phyloP scores from a whole-genome alignment of 805 yeast genomes.

The Hyphopichia homilentoma region DNA sequence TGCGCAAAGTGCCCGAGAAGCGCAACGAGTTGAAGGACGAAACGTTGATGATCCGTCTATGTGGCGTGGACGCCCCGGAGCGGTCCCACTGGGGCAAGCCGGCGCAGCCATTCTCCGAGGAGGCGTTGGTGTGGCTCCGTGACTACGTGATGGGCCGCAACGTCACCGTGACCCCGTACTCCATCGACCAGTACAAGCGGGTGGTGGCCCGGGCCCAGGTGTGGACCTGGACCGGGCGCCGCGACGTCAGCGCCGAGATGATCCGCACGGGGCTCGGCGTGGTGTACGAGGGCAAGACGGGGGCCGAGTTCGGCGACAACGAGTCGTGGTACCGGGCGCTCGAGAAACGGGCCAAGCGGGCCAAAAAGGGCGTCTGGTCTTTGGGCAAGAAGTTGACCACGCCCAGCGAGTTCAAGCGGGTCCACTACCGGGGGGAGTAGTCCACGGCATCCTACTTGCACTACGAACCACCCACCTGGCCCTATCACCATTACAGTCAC shows the following conservation, averaged over 20 bases:
- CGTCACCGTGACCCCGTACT: conserved; percentile 73
- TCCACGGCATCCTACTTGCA: no score
- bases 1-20: conserved; percentile 58
- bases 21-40: conserved; percentile 49
- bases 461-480: no score
- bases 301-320: conserved; percentile 83
- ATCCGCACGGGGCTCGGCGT: conserved; percentile 76
- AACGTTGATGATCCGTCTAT: conserved; percentile 77
- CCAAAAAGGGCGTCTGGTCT: conserved; percentile 68
- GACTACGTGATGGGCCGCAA: conserved; percentile 59
- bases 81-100: conserved; percentile 91
- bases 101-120: conserved; percentile 83
- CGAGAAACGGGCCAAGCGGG: conserved; percentile 57
- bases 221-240: conserved; percentile 52
- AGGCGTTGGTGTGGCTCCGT: conserved; percentile 77
- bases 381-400: conserved; percentile 49
- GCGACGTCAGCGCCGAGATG: conserved; percentile 88
- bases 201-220: conserved; percentile 79
- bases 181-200: conserved; percentile 84
- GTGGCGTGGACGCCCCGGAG: conserved; percentile 98
- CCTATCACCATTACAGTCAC: no score
- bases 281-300: conserved; percentile 77
- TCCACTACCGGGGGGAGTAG: conserved; percentile 18
- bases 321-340: conserved; percentile 56
- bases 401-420: conserved; percentile 76